A percentile compares a stretch with the other conserved stretches of the same genome.
Conservation (phyloP, 257 asterid species). For the Nemophila menziesii region DNA sequence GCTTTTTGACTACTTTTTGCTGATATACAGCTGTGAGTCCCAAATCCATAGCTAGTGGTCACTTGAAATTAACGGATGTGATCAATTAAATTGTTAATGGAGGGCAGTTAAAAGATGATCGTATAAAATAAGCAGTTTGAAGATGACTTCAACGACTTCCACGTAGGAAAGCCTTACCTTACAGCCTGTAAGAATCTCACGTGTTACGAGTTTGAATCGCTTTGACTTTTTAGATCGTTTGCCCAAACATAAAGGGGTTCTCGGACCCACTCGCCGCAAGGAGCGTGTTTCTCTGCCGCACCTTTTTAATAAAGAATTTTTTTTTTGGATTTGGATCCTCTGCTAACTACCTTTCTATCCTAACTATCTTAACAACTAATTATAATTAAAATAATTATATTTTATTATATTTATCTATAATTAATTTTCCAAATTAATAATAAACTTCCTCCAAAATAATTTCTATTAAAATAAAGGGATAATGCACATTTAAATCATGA, state of each 20-base stretch:
- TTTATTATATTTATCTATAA: too few relatives aligned
- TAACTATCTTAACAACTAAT: too few relatives aligned
- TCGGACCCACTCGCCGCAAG: conserved; percentile 25
- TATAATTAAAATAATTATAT: too few relatives aligned
- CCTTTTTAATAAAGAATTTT: too few relatives aligned
- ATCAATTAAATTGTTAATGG: conserved; percentile 5
- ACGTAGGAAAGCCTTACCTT: conserved; percentile 31
- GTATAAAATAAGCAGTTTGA: conserved; percentile 15
- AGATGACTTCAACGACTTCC: conserved; percentile 38
- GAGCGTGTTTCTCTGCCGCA: conserved; percentile 12
- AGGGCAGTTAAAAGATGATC: conserved; percentile 7
- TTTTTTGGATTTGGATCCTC: too few relatives aligned
- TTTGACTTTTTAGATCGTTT: conserved; percentile 26
- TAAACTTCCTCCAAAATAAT: too few relatives aligned
- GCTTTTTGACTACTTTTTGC: conserved; percentile 10
- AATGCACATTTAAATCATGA: too few relatives aligned
- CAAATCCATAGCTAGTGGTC: conserved; percentile 9
- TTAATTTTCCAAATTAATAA: too few relatives aligned
- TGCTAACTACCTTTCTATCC: too few relatives aligned
- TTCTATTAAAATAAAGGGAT: too few relatives aligned
- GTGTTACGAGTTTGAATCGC: conserved; percentile 31
- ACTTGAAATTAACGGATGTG: conserved; percentile 17
- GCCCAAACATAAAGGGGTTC: neutral
- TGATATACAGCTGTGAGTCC: conserved; percentile 26
- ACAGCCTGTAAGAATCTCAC: conserved; percentile 63